Base-by-base conservation (phyloP, 2,329 filamentous ascomycete species). In the Clathrospora elynae region DNA sequence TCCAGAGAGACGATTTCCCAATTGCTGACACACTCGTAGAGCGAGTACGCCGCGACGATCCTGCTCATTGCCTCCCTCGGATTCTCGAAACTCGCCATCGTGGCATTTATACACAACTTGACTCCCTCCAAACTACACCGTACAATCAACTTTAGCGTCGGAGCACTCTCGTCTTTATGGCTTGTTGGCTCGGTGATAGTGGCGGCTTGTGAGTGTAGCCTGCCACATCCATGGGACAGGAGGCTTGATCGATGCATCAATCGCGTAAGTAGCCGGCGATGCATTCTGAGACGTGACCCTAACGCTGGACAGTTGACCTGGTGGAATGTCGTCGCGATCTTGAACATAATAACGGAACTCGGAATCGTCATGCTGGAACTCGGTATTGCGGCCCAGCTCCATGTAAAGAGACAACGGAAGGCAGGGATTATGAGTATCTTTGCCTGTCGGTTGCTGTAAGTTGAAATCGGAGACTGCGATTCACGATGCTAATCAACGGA, bases 51-150 rank as follows among this genome's bases (percentile, higher is more conserved):
- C 13, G 55, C 59, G 6, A 57, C 39, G 6, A 48, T 63, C 2
- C 43, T 64, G 8, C 50, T 64, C 12, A 51, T 65, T 30, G 16
- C 52, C 8, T 53, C 55, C 19, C 46, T 65, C 12, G 55, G 57
- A 8, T 53, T 64, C 26, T 62, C 62, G 8, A 66, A 65, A 31
- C 46, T 66, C 8, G 55, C 55, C 17, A 45, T 65, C 19, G 47
- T 59, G 11, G 52, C 57, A 6, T 62, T 66, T 24, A 51, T 63
- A 4, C 41, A 56, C 12, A 49, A 42, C 17, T 41, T 66, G 14
- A 55, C 57, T 1, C 57, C 61, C 3, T 57, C 49, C 3, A 33
- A 36, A 9, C 13, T 49, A 3, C 42, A 60, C 31, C 47, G 35
- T 9, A 45, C 29, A 29, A 46, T 59, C 20, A 59, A 57, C 29